A percentile compares a stretch with the other conserved stretches of the same genome.
phyloP scores from a whole-genome alignment of 257 asterid genomes.

The Solanum appendiculatum region DNA sequence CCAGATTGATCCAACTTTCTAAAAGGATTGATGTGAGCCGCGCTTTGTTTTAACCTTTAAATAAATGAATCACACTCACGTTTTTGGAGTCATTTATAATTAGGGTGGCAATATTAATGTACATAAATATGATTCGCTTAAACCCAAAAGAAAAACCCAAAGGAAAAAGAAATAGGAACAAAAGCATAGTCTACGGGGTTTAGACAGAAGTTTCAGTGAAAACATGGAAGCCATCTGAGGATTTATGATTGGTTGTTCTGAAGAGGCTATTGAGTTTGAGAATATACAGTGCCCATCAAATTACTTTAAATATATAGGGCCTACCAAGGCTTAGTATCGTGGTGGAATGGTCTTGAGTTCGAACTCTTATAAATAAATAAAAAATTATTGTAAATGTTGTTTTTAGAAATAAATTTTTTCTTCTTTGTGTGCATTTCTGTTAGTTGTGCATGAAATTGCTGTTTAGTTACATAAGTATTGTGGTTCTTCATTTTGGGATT shows the following conservation, averaged over 20 bases:
- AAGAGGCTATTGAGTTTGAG: background rate
- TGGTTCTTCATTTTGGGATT: too few relatives aligned
- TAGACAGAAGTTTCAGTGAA: background rate
- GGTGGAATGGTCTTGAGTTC: background rate
- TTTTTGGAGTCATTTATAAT: background rate
- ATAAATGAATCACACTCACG: background rate
- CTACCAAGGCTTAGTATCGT: background rate
- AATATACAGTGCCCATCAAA: background rate
- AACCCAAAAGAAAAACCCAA: too few relatives aligned
- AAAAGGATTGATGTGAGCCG: background rate
- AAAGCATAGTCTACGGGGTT: background rate
- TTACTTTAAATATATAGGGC: background rate
- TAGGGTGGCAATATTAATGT: background rate
- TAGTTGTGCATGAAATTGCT: background rate
- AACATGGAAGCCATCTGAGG: too few relatives aligned
- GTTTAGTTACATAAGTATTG: background rate
- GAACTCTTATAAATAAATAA: background rate
- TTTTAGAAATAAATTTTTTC: background rate
- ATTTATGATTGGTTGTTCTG: too few relatives aligned
- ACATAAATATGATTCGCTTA: background rate
- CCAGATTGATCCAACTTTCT: background rate
- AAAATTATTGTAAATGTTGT: background rate
- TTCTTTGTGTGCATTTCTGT: background rate
- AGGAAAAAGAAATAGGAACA: background rate
- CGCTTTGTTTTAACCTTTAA: background rate